These are phyloP conservation scores for Letharia columbiana DNA, from an alignment of 495 filamentous ascomycete genomes.

Conservation along the genomic window DNA sequence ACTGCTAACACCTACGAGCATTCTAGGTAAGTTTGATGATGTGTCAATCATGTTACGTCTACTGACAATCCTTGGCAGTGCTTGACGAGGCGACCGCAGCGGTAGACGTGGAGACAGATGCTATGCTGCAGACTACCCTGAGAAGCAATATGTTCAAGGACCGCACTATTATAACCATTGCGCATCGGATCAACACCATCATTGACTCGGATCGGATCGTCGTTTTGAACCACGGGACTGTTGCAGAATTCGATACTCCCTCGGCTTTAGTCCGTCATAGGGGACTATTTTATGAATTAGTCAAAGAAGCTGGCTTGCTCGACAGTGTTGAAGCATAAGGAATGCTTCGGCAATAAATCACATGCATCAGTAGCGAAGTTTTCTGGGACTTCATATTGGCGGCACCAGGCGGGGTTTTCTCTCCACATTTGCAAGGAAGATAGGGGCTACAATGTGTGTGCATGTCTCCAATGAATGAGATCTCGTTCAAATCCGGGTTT, in stretches of 20 bases:
- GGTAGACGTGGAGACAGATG: conserved; percentile 91
- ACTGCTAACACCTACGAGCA: conserved; percentile 89
- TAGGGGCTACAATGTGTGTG: conserved; percentile 5
- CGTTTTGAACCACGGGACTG: conserved; percentile 65
- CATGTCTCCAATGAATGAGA: not conserved
- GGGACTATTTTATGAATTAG: conserved; percentile 49
- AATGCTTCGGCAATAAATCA: conserved; percentile 23
- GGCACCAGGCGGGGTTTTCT: not conserved
- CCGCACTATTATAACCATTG: conserved; percentile 95
- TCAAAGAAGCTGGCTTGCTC: conserved; percentile 48
- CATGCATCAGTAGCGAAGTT: conserved; percentile 19
- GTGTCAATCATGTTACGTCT: not conserved
- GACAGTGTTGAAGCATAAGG: conserved; percentile 36
- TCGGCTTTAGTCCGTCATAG: conserved; percentile 43
- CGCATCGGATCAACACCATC: conserved; percentile 95
- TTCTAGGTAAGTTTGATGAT: conserved; percentile 42
- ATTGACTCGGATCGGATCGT: conserved; percentile 86
- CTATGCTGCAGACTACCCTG: conserved; percentile 57
- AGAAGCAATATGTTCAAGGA: conserved; percentile 62
- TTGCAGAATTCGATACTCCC: conserved; percentile 52
- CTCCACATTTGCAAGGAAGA: not conserved
- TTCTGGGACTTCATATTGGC: not conserved
- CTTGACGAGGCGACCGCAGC: conserved; percentile 96
- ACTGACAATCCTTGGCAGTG: conserved; percentile 35
- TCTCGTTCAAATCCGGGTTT: not conserved